These are phyloP conservation scores for Arthrocladium fulminans DNA, from an alignment of 2,329 filamentous ascomycete genomes.

Conservation along the genomic window DNA sequence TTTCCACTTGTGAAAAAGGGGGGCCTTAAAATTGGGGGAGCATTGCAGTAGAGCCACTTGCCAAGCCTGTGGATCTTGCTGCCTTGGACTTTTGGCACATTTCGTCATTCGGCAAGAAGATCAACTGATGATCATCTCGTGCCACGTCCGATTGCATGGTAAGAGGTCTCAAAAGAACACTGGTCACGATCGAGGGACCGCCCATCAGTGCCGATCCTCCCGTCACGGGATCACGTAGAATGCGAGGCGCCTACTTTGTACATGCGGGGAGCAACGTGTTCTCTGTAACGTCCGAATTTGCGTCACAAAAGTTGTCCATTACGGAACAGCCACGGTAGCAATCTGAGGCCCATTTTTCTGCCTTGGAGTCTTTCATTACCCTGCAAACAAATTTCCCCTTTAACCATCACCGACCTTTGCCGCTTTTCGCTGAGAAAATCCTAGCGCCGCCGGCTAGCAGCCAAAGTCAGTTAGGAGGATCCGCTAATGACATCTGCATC, in stretches of 20 bases:
- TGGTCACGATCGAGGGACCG: no score
- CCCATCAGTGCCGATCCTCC: no score
- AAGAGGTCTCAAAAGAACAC: no score
- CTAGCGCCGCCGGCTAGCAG: neutral
- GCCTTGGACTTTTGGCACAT: neutral
- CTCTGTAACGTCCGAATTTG: no score
- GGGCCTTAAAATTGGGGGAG: neutral
- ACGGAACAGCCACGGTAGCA: no score
- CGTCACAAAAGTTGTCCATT: no score
- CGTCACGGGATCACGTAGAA: no score
- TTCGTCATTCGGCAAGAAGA: neutral
- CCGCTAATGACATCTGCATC: neutral
- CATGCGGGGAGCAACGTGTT: no score
- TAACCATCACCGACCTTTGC: neutral
- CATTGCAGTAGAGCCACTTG: neutral
- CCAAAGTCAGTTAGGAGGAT: neutral
- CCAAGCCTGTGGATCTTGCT: neutral
- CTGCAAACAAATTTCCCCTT: neutral
- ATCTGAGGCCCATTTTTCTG: no score
- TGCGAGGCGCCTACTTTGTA: no score
- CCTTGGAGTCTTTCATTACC: no score
- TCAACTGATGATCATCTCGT: neutral
- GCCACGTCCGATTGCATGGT: neutral
- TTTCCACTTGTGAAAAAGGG: neutral
- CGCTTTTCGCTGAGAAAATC: neutral